A percentile compares a stretch with the other conserved stretches of the same genome.
Evolutionary conservation across 1,284 basidiomycete species (phyloP).

Genomic region (Sporisorium sorghi): DNA sequence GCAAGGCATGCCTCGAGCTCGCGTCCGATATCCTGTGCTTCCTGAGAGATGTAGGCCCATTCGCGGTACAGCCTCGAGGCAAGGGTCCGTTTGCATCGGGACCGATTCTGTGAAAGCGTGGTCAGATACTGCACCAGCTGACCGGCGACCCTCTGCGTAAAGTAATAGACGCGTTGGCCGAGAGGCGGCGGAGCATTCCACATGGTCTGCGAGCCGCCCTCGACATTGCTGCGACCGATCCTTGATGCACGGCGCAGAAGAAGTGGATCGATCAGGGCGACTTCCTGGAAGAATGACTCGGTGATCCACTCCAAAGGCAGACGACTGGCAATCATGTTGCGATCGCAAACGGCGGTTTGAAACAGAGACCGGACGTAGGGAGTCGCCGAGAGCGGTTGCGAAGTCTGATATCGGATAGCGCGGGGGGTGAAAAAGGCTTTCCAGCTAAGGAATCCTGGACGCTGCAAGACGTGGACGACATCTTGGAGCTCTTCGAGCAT

Average conservation of each 20-base stretch:
- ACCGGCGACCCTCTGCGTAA: conserved; percentile 38
- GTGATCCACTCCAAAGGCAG: conserved; percentile 44
- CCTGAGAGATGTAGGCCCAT: conserved; percentile 46
- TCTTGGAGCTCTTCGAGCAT: conserved; percentile 76
- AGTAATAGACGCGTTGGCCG: conserved; percentile 42
- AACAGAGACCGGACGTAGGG: conserved; percentile 46
- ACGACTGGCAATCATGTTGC: conserved; percentile 47
- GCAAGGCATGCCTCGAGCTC: conserved; percentile 23
- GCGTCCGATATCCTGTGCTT: conserved; percentile 39
- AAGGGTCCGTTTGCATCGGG: conserved; percentile 50
- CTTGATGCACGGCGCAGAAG: conserved; percentile 33
- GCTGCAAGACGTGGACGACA: conserved; percentile 31
- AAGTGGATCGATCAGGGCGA: conserved; percentile 43
- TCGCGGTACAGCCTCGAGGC: conserved; percentile 42
- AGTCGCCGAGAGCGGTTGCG: conserved; percentile 21
- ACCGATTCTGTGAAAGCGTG: conserved; percentile 54
- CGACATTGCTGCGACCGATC: conserved; percentile 32
- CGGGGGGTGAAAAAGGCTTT: conserved; percentile 47
- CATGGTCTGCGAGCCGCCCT: conserved; percentile 25
- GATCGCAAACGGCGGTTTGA: conserved; percentile 49
- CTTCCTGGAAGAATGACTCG: conserved; percentile 46
- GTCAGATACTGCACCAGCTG: conserved; percentile 52
- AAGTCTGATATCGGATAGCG: conserved; percentile 31
- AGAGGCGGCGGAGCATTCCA: conserved; percentile 40
- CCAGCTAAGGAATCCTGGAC: conserved; percentile 32